Conservation (phyloP, 192 early-diverging fungal genomes). For the Entophlyctis luteolus region DNA sequence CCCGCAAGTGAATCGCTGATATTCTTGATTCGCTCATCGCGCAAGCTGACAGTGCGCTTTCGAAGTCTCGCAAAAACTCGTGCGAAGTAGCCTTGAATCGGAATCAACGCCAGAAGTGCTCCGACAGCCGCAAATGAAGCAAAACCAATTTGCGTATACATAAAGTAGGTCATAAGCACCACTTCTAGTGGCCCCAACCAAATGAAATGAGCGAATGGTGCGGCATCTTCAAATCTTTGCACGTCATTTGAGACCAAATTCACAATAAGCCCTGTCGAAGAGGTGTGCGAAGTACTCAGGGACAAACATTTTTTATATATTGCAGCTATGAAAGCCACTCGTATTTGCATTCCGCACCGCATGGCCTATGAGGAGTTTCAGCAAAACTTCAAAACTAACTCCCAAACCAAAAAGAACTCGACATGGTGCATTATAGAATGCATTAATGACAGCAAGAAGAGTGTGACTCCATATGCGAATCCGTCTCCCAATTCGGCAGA, state of each 20-base stretch:
- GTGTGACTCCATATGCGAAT: constrained; percentile 21
- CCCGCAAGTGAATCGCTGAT: constrained; percentile 45
- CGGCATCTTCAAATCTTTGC: constrained; percentile 48
- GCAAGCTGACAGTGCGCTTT: constrained; percentile 20
- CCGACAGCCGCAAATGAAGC: constrained; percentile 38
- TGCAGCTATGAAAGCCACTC: constrained; percentile 43
- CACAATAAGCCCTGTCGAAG: constrained; percentile 43
- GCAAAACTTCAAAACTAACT: neutral
- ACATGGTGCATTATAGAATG: constrained; percentile 36
- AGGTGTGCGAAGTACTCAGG: constrained; percentile 39
- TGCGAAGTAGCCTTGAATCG: constrained; percentile 43
- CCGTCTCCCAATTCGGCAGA: constrained; percentile 16
- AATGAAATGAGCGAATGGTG: constrained; percentile 41
- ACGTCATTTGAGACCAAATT: constrained; percentile 52
- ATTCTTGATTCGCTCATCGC: constrained; percentile 47
- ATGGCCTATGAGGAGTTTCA: constrained; percentile 8
- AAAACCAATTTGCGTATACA: constrained; percentile 42
- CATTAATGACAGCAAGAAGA: constrained; percentile 20
- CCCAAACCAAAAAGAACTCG: constrained; percentile 31
- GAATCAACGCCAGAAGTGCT: constrained; percentile 38
- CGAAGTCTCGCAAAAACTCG: constrained; percentile 28
- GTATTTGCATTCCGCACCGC: constrained; percentile 45
- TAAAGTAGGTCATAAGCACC: constrained; percentile 35
- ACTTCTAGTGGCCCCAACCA: constrained; percentile 46
- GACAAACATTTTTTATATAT: constrained; percentile 46